These are phyloP conservation scores for Penicillium egyptiacum DNA, from an alignment of 495 filamentous ascomycete species.

Conservation along the genomic window DNA sequence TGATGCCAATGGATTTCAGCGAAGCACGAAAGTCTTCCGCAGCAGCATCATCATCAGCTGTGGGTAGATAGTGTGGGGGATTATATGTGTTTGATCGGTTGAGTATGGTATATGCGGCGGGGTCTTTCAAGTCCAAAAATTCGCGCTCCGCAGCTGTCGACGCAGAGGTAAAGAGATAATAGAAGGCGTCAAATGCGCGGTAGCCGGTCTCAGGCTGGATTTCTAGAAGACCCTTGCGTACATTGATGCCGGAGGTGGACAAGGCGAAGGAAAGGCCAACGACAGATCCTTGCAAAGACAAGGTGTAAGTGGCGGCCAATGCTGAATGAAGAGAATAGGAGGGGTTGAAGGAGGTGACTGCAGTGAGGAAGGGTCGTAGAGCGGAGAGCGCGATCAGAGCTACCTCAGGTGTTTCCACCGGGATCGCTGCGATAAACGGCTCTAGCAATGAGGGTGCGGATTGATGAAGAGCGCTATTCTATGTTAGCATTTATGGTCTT, in stretches of 20 bases:
- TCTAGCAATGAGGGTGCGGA: slow-evolving; percentile 82
- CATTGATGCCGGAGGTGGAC: slow-evolving; percentile 86
- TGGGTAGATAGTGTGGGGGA: slow-evolving; percentile 87
- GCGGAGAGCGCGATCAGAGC: slow-evolving; percentile 75
- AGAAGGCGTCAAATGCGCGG: slow-evolving; percentile 97
- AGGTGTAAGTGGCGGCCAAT: slow-evolving; percentile 74
- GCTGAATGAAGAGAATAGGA: slow-evolving; percentile 79
- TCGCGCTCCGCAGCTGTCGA: slow-evolving; percentile 90
- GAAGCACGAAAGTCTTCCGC: slow-evolving; percentile 88
- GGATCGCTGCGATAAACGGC: slow-evolving; percentile 78
- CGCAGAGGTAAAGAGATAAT: slow-evolving; percentile 87
- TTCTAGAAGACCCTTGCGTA: slow-evolving; percentile 73
- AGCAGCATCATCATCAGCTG: slow-evolving; percentile 87
- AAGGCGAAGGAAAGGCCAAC: slow-evolving; percentile 73
- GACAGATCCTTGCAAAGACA: slow-evolving; percentile 77
- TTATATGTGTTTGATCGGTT: slow-evolving; percentile 79
- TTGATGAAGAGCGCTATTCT: slow-evolving; percentile 73
- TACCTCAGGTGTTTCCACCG: slow-evolving; percentile 69
- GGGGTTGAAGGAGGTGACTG: slow-evolving; percentile 85
- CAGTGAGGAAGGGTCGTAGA: slow-evolving; percentile 80
- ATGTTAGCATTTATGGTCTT: not conserved
- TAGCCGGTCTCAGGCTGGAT: slow-evolving; percentile 78
- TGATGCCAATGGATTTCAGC: slow-evolving; percentile 88
- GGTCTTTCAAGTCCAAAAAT: slow-evolving; percentile 80
- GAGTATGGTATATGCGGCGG: slow-evolving; percentile 74